Evolutionary conservation across 202 grass and related monocot species (phyloP), one percentile per base, ranked within the genome.

Genomic region (Saccharum hybrid): DNA sequence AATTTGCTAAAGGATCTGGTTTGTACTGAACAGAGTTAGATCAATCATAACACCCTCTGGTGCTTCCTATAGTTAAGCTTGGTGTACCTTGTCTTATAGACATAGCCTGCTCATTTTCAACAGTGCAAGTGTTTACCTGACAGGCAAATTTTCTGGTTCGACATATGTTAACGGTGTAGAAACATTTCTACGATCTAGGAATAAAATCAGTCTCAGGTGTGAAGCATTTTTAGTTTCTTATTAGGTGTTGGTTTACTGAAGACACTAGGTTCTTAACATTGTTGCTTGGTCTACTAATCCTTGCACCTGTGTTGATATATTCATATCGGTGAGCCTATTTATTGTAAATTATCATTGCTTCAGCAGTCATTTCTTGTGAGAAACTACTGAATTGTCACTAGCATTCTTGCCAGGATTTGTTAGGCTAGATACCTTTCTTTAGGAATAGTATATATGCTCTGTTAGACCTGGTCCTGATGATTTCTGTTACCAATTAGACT

Each of bases 61-160:
- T 7, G 14, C 46, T 66, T 30, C 30, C 72, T 71, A 21, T 82
- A 82, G 11, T 66, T 81, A 61, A 61, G n/a, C 26, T 72, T 66
- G 2, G 2, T 49, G 41, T 4, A 18, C 18, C 10, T 19, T 7
- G 38, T 38, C 5, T 38, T 13, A 15, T 30, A 23, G 43, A 19
- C 64, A 39, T 71, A 26, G 3, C 51, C 72, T 37, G 11, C 63
- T 61, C 28, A 37, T 66, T 38, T 36, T 49, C 36, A 9, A 70
- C 36, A 30, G 28, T 15, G 41, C 10, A 28, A 39, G 28, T 66
- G 7, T 78, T 30, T 56, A 48, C 16, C 18, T 71, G 61, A 8
- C 38, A 72, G 6, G 14, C 13, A 8, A 18, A 19, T 18, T 49
- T 18, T 19, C 23, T 72, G 23, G 1, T 46, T 15, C 8, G 28